Conservation (phyloP, 75 land plant genomes). For the Larix kaempferi region DNA sequence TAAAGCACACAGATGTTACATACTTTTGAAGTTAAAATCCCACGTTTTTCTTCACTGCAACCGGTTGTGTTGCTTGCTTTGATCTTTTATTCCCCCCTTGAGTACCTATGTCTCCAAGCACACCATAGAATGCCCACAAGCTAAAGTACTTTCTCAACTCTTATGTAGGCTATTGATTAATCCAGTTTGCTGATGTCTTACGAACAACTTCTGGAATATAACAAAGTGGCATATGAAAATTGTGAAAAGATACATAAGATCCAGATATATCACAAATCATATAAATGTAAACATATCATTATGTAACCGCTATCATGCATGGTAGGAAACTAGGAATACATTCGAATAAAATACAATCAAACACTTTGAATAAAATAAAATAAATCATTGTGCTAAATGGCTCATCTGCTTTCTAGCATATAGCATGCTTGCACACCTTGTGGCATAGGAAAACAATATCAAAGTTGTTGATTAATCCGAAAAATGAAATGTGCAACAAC, state of each 20-base stretch:
- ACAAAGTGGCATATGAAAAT: conserved; percentile 70
- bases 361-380: no score
- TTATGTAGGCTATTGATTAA: conserved; percentile 53
- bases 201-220: conserved; percentile 71
- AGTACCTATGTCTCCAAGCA: conserved; percentile 52
- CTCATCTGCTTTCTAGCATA: background rate
- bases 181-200: conserved; percentile 83
- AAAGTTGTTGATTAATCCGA: no score
- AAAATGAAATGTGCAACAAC: no score
- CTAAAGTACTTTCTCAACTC: conserved; percentile 62
- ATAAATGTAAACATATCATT: background rate
- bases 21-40: background rate
- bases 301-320: background rate
- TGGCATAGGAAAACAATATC: background rate
- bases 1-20: background rate
- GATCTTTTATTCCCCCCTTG: conserved; percentile 56
- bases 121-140: conserved; percentile 65
- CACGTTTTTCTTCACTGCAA: background rate
- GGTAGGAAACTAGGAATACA: background rate
- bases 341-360: background rate
- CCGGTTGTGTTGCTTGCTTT: conserved; percentile 20
- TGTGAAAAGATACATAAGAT: background rate
- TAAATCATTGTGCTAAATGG: background rate
- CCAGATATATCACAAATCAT: background rate
- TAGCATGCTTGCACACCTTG: background rate